Conservation (phyloP, 108 stramenopile genomes). For the Aureococcus anophagefferens region DNA sequence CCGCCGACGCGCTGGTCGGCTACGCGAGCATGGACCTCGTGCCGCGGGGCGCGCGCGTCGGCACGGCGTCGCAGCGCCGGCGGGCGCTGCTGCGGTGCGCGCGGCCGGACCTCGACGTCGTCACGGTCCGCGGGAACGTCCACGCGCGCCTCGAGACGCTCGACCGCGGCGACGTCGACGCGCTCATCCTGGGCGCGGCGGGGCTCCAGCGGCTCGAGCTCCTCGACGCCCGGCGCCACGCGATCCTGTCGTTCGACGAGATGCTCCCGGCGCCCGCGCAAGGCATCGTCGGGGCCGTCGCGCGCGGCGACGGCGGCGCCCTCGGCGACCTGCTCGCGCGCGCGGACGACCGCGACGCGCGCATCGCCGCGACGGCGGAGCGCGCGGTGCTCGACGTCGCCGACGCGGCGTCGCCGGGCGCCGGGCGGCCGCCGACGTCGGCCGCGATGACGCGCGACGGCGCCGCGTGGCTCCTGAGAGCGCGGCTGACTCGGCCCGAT, state of each 20-base stretch:
- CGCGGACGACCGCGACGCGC: constrained; percentile 8
- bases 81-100: constrained; percentile 20
- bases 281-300: constrained; percentile 20
- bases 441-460: too few relatives aligned
- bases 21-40: constrained; percentile 5
- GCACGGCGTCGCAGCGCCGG: constrained; percentile 17
- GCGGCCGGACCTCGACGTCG: constrained; percentile 7
- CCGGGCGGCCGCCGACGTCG: too few relatives aligned
- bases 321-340: constrained; percentile 2
- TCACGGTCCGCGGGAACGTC: constrained; percentile 24
- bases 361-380: constrained; percentile 20
- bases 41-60: constrained; percentile 13
- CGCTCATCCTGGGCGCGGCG: constrained; percentile 18
- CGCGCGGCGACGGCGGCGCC: constrained; percentile 8
- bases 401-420: too few relatives aligned
- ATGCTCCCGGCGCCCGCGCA: constrained; percentile 19
- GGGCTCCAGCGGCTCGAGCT: constrained; percentile 19
- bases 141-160: constrained; percentile 15
- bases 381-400: constrained; percentile 15
- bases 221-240: background rate
- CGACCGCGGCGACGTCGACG: constrained; percentile 23
- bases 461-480: too few relatives aligned
- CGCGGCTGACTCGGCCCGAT: too few relatives aligned
- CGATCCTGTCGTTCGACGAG: constrained; percentile 4
- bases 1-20: constrained; percentile 4